Evolutionary conservation across 2,329 filamentous ascomycete species (phyloP), one percentile per base, ranked within the genome.

Genomic region (Penicillium sp.): DNA sequence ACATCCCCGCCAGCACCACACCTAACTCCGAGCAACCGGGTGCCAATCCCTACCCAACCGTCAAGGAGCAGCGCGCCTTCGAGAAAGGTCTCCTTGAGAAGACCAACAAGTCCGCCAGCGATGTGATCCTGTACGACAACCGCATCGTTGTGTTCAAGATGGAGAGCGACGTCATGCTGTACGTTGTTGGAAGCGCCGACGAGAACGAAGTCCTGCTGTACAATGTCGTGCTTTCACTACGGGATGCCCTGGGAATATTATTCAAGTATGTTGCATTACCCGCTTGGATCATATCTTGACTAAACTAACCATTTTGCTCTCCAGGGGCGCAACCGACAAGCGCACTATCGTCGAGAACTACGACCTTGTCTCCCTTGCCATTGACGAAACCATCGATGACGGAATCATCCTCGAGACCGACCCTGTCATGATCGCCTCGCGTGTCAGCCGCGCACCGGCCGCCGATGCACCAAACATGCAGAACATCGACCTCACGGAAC

Each of bases 331-430:
- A 32, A 92, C 95, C 47, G 94, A 99, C 80, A 97, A 97, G 83
- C 88, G 94, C 63, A 97, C 94, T 54, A 92, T 97, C 63, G 88
- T 97, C 69, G 94, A 99, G 78, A 97, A 97, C 83, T 99, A 97
- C 81, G 94, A 97, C 75, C 84, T 97, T 21, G 90, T 97, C 58
- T 89, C 92, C 13, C 85, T 99, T 50, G 90, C 92, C 42, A 90
- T 99, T 61, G 94, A 99, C 75, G 94, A 99, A 76, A 93, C 95
- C 58, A 85, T 95, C 50, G 92, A 96, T 75, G 92, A 96, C 70
- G 94, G 94, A 56, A 95, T 97, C 71, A 93, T 99, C 66, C 85
- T 99, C 57, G 94, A 99, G 79, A 97, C 93, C 0, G 94, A 99
- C 73, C 92, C 94, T 1, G 93, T 94, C 60, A 89, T 96, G 67